Evolutionary conservation across 345 rosid genomes (phyloP).

Genomic region (Theobroma cacao): DNA sequence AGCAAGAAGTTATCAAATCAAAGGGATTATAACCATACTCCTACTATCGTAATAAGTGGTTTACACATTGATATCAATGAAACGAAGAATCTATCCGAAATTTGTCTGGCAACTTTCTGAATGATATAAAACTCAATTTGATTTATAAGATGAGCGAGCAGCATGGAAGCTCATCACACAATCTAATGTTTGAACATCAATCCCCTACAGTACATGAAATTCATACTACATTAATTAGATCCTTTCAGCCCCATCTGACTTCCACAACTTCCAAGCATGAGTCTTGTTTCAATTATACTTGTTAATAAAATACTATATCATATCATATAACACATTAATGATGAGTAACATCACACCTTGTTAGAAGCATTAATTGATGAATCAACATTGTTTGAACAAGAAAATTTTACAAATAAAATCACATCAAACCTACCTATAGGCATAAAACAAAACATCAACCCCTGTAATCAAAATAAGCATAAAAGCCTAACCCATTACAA

Average conservation of each 20-base stretch:
- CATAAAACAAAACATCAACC: not conserved
- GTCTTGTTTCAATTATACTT: not conserved
- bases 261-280: not conserved
- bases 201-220: not conserved
- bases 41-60: not conserved
- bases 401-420: not conserved
- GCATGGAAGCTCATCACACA: not conserved
- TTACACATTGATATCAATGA: not conserved
- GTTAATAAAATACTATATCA: not conserved
- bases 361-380: not conserved
- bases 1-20: not conserved
- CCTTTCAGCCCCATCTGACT: not conserved
- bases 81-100: slow-evolving; percentile 3
- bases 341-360: not conserved
- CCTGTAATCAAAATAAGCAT: not conserved
- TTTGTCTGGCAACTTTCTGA: not conserved
- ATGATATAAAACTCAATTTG: not conserved
- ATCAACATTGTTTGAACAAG: not conserved
- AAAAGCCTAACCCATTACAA: not conserved
- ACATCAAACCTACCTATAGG: not conserved
- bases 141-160: not conserved
- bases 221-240: not conserved
- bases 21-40: not conserved
- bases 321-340: not conserved
- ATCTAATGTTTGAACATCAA: not conserved